A percentile compares a stretch with the other conserved stretches of the same genome.
These are phyloP conservation scores for Fusarium nematophilum DNA, from an alignment of 2,329 filamentous ascomycete genomes.

Conservation along the genomic window DNA sequence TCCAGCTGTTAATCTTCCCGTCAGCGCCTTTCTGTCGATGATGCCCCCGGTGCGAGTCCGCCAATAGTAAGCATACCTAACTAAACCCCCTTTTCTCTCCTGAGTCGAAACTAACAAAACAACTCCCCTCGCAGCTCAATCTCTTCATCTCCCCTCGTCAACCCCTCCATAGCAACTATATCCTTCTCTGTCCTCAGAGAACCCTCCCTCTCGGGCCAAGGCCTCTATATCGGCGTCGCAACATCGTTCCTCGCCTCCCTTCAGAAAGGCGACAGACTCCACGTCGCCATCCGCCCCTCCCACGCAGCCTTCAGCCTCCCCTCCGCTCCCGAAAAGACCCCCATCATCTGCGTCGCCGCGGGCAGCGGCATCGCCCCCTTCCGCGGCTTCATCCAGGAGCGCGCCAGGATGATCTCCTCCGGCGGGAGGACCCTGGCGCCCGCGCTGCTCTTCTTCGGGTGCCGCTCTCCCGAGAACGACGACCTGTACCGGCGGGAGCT, in stretches of 20 bases:
- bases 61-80: constrained; percentile 64
- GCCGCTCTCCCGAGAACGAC: constrained; percentile 65
- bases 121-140: constrained; percentile 69
- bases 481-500: constrained; percentile 71
- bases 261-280: constrained; percentile 54
- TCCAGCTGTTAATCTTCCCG: constrained; percentile 67
- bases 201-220: constrained; percentile 62
- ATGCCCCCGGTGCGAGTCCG: constrained; percentile 81
- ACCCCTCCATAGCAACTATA: constrained; percentile 68
- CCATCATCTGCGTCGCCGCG: constrained; percentile 63
- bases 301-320: constrained; percentile 63
- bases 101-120: background rate
- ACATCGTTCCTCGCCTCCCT: constrained; percentile 69
- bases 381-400: constrained; percentile 72
- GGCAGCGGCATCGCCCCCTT: constrained; percentile 72
- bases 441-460: constrained; percentile 75
- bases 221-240: constrained; percentile 68
- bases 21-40: constrained; percentile 76
- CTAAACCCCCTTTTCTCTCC: too few species aligned
- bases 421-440: constrained; percentile 65
- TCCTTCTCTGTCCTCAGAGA: constrained; percentile 75
- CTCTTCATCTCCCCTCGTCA: constrained; percentile 76
- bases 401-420: constrained; percentile 61
- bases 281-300: constrained; percentile 61
- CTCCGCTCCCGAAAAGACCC: constrained; percentile 55